Conservation (phyloP, 129 eudicot species). For the Gnaphalium uliginosum region DNA sequence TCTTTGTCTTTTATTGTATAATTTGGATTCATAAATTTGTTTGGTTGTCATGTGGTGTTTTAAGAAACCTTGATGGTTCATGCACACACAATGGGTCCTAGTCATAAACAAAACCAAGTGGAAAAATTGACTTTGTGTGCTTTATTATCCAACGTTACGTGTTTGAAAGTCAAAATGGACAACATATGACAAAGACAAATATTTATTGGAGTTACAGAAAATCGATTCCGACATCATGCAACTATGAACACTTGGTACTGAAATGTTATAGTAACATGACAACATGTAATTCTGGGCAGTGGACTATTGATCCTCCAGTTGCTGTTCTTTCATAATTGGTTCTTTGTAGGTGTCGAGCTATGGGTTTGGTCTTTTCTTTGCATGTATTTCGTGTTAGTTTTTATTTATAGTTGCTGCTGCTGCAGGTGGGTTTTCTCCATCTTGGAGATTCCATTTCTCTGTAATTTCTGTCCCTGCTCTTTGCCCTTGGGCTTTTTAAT, state of each 20-base stretch:
- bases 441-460: too few relatives aligned
- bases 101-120: conserved; percentile 9
- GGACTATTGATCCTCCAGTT: background rate
- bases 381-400: too few relatives aligned
- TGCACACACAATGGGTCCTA: conserved; percentile 13
- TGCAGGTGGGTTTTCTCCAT: too few relatives aligned
- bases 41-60: conserved; percentile 14
- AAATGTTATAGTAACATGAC: background rate
- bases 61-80: conserved; percentile 15
- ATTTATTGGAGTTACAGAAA: background rate
- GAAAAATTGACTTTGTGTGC: conserved; percentile 1
- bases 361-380: too few relatives aligned
- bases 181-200: background rate
- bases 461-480: too few relatives aligned
- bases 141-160: conserved; percentile 15
- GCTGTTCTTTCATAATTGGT: background rate
- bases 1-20: background rate
- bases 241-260: conserved; percentile 10
- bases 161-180: conserved; percentile 9
- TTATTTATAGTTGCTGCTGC: too few relatives aligned
- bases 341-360: background rate
- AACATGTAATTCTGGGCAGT: background rate
- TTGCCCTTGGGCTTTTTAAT: too few relatives aligned
- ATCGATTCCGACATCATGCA: background rate
- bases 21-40: conserved; percentile 14